Evolutionary conservation across 768 basidiomycete genomes (phyloP).

Genomic region (Hericium erinaceus): DNA sequence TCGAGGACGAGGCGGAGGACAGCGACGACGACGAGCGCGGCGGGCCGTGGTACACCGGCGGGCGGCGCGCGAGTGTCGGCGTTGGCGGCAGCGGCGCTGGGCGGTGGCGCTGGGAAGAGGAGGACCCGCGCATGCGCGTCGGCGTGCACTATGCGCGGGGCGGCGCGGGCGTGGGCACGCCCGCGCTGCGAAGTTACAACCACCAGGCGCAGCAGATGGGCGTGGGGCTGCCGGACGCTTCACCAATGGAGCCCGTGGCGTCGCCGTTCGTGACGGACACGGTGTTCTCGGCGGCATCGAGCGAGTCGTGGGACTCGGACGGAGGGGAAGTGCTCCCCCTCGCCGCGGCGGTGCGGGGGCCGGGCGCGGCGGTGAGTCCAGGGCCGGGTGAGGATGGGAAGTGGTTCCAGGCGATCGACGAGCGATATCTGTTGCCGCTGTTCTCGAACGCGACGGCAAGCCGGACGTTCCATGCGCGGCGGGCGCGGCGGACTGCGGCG

Average conservation of each 20-base stretch:
- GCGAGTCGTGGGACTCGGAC: constrained; percentile 73
- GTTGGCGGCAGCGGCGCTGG: background rate
- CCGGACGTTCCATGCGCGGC: constrained; percentile 74
- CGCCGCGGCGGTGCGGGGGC: constrained; percentile 36
- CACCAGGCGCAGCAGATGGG: constrained; percentile 37
- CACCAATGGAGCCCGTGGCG: background rate
- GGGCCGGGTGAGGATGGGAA: constrained; percentile 57
- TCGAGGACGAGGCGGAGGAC: constrained; percentile 77
- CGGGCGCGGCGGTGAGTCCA: background rate
- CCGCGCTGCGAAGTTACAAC: constrained; percentile 44
- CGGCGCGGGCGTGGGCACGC: constrained; percentile 35
- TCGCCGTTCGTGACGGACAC: constrained; percentile 19
- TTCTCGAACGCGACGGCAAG: constrained; percentile 91
- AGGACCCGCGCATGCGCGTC: constrained; percentile 10
- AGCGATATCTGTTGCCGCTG: constrained; percentile 85
- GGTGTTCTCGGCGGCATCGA: constrained; percentile 63
- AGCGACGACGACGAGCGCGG: constrained; percentile 39
- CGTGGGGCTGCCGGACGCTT: background rate
- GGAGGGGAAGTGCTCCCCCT: constrained; percentile 65
- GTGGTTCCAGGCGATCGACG: constrained; percentile 95
- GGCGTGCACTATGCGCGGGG: constrained; percentile 19
- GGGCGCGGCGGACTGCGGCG: constrained; percentile 39
- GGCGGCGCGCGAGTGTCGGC: background rate
- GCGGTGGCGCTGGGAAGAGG: background rate
- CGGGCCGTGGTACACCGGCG: background rate